phyloP scores from a whole-genome alignment of 2,329 filamentous ascomycete genomes.

The Fusarium albosuccineum region DNA sequence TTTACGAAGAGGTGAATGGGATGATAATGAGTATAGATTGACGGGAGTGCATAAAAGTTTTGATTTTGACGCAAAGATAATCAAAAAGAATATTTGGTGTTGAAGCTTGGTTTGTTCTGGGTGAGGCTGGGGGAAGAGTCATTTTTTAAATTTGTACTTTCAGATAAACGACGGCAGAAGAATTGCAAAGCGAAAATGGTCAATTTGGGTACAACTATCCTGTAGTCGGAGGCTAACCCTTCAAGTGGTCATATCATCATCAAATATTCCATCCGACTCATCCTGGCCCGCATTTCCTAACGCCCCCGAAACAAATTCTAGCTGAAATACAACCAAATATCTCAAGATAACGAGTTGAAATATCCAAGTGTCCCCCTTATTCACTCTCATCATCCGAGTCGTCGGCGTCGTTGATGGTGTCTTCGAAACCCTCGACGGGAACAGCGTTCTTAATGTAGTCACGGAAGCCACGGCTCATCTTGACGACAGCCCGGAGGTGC shows the following conservation, averaged over 20 bases:
- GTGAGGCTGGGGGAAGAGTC: too few species aligned
- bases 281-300: background rate
- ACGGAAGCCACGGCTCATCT: constrained; percentile 53
- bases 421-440: constrained; percentile 39
- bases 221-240: too few species aligned
- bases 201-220: background rate
- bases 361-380: background rate
- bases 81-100: too few species aligned
- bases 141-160: too few species aligned
- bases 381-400: constrained; percentile 35
- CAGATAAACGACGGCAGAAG: background rate
- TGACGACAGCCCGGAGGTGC: constrained; percentile 52
- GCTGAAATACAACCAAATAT: too few species aligned
- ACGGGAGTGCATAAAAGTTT: background rate
- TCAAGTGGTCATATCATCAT: background rate
- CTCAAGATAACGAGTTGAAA: background rate
- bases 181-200: background rate
- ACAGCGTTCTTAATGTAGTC: constrained; percentile 47
- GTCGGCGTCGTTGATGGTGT: constrained; percentile 25
- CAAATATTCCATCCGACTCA: background rate
- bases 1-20: background rate
- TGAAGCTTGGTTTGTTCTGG: too few species aligned
- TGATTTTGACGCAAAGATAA: background rate
- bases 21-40: background rate
- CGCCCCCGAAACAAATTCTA: background rate